These are phyloP conservation scores for Cylindrotheca closterium DNA, from an alignment of 108 stramenopile genomes.

Conservation along the genomic window DNA sequence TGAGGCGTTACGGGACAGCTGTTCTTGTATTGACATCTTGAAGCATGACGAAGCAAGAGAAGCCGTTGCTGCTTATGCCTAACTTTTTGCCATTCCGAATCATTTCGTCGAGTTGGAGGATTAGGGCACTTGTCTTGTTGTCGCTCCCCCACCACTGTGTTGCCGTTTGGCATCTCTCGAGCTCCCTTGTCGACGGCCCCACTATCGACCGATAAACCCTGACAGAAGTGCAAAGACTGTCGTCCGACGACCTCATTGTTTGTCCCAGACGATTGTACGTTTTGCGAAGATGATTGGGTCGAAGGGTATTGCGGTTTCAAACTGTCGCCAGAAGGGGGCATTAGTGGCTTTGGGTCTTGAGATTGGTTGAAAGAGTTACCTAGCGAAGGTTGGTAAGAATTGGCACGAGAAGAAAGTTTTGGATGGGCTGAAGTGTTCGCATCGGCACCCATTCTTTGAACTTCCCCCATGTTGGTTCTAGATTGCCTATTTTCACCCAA, in stretches of 20 bases:
- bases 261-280: neutral
- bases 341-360: constrained; percentile 15
- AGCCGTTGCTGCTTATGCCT: constrained; percentile 98
- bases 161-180: too few species aligned
- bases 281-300: constrained; percentile 5
- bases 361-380: constrained; percentile 7
- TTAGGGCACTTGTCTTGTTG: too few species aligned
- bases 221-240: too few species aligned
- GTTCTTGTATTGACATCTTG: constrained; percentile 84
- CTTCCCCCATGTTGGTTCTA: neutral
- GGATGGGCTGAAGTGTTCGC: too few species aligned
- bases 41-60: constrained; percentile 94
- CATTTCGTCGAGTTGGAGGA: constrained; percentile 21
- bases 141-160: too few species aligned
- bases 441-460: constrained; percentile 10
- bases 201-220: too few species aligned
- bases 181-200: too few species aligned
- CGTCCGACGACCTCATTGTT: too few species aligned
- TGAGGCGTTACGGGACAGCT: constrained; percentile 94
- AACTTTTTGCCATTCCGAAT: constrained; percentile 80
- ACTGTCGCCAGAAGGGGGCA: constrained; percentile 24
- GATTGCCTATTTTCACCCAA: neutral
- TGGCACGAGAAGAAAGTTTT: too few species aligned
- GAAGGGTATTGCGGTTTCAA: neutral
- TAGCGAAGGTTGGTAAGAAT: too few species aligned